A percentile compares a stretch with the other conserved stretches of the same genome.
Evolutionary conservation across 2,329 filamentous ascomycete species (phyloP).

Genomic region (Davidsoniella virescens): DNA sequence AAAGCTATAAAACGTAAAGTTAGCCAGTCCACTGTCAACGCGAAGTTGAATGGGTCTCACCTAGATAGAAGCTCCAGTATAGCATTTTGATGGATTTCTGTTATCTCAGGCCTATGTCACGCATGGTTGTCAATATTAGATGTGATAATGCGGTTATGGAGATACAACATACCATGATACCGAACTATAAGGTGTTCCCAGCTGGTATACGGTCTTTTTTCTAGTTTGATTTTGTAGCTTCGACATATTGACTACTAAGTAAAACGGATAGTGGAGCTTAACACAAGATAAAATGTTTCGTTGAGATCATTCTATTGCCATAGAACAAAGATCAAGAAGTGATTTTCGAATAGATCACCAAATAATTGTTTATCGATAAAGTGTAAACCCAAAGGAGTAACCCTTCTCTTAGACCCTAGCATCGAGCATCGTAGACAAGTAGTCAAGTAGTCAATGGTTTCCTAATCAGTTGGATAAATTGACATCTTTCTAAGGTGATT

Average conservation of each 20-base stretch:
- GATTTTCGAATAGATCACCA: too few species aligned
- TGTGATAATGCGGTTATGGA: neutral
- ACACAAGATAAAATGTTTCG: too few species aligned
- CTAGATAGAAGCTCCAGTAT: slow-evolving; percentile 52
- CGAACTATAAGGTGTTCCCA: slow-evolving; percentile 48
- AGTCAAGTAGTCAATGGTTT: too few species aligned
- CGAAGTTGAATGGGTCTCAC: slow-evolving; percentile 25
- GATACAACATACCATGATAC: slow-evolving; percentile 35
- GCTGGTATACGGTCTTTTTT: slow-evolving; percentile 45
- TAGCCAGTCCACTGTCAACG: slow-evolving; percentile 3
- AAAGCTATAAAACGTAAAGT: slow-evolving; percentile 28
- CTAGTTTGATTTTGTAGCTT: slow-evolving; percentile 17
- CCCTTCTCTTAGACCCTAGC: too few species aligned
- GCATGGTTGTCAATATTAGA: slow-evolving; percentile 1
- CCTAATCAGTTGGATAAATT: too few species aligned
- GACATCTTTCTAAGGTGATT: too few species aligned
- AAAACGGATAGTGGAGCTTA: too few species aligned
- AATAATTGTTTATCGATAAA: too few species aligned
- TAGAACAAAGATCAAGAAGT: too few species aligned
- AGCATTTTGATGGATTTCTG: slow-evolving; percentile 40
- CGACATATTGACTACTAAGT: neutral
- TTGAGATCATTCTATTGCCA: too few species aligned
- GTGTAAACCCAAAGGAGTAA: too few species aligned
- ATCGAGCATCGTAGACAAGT: too few species aligned
- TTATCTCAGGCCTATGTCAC: slow-evolving; percentile 41